Evolutionary conservation across 805 yeast genomes (phyloP).

Genomic region (Barnettozyma salicaria): DNA sequence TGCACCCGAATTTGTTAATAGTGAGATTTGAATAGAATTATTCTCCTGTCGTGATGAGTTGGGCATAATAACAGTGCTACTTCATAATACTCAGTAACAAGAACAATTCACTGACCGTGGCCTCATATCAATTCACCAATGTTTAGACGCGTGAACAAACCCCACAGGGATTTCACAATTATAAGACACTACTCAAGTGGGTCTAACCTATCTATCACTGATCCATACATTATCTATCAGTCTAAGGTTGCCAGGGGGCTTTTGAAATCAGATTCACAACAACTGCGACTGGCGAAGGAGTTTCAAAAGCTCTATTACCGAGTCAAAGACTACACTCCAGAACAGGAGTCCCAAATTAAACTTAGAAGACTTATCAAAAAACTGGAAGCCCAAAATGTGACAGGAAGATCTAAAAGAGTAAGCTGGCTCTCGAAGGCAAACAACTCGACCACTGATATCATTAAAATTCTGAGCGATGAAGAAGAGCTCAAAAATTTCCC

Average conservation of each 20-base stretch:
- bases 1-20: too few species aligned
- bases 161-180: too few species aligned
- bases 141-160: neutral
- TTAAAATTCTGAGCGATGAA: slow-evolving; percentile 50
- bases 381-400: slow-evolving; percentile 22
- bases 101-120: too few species aligned
- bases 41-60: too few species aligned
- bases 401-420: neutral
- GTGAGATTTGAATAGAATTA: too few species aligned
- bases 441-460: slow-evolving; percentile 32
- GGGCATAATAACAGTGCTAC: too few species aligned
- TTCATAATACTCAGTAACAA: too few species aligned
- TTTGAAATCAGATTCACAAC: slow-evolving; percentile 50
- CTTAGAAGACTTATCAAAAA: slow-evolving; percentile 27
- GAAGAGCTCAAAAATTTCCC: slow-evolving; percentile 48
- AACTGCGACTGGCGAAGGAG: slow-evolving; percentile 55
- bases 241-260: slow-evolving; percentile 46
- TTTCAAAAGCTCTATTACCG: slow-evolving; percentile 55
- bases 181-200: slow-evolving; percentile 7
- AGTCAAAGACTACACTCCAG: slow-evolving; percentile 53
- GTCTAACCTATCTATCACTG: slow-evolving; percentile 42
- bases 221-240: slow-evolving; percentile 54
- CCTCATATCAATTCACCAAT: too few species aligned
- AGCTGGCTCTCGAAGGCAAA: slow-evolving; percentile 9
- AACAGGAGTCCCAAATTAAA: slow-evolving; percentile 15